Base-by-base conservation (phyloP, 2,329 filamentous ascomycete species). In the Aspergillus chevalieri region DNA sequence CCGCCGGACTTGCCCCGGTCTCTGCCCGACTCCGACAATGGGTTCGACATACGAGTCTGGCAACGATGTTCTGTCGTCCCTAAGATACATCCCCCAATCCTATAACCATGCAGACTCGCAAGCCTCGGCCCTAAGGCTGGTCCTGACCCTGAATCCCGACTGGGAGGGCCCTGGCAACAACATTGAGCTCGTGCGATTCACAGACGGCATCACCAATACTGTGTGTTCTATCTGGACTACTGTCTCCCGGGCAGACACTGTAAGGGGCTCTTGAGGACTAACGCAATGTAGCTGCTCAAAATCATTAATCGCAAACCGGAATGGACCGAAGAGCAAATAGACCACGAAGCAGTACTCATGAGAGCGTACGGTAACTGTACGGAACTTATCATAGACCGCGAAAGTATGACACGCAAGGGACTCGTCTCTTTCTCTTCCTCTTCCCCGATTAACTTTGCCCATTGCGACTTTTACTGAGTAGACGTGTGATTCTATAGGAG, bases 161-260 rank as follows among this genome's bases (percentile, higher is more conserved):
- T 98, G 93, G 93, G 79, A 83, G 58, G 78, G 80, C 44, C 75
- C 80, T 33, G 82, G 84, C 56, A 86, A 87, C 50, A 81, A 85
- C 41, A 79, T 98, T 61, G 84, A 93, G 63, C 89, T 97, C 65
- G 79, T 89, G 58, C 85, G 87, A 56, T 98, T 97, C 75, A 98
- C 90, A 36, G 93, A 98, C 64, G 93, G 93, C 65, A 98, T 97
- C 73, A 98, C 93, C 58, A 98, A 98, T 73, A 97, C 91, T 57
- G 80, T 83, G 72, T 58, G 78, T 76, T 48, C 19, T 43, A 14
- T 38, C 34, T 38, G 17, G n/a, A 38, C 34, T 38, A 38, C 34
- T 38, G n/a, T n/a, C n/a, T 10, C 17, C 34, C 14, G 4, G 34
- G 24, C 24, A 45, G 42, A 43, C 14, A 39, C 44, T 38, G 43